Base-by-base conservation (phyloP, 129 eudicot species). In the Logfia minima region DNA sequence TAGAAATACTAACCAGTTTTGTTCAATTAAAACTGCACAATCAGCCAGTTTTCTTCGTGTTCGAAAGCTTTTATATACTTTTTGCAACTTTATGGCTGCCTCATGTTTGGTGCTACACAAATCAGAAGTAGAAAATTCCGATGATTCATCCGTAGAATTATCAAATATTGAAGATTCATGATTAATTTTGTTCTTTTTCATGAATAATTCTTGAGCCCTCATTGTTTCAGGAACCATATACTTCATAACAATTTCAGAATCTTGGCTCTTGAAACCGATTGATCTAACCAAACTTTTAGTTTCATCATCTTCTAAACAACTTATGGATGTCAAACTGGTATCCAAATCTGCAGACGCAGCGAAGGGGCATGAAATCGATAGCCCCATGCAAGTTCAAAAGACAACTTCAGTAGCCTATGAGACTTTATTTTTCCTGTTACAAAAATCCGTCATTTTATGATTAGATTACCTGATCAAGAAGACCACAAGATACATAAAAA, bases 11-110 rank as follows among this genome's bases (percentile, higher is more conserved):
- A 77, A 91, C 99, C 97, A 89, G 77, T 84, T 89, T 77, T 92
- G 97, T 84, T 95, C 99, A 71, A 92, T 87, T 10, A 92, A 67
- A 79, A 95, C 97, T 35, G 99, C 97, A 85, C 97, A 91, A 85
- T 95, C 97, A 2, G 97, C 97, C 37, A 95, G 87, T 89, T 88
- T 95, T 85, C 99, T 76, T 83, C 99, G 83, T 3, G 99, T 95
- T 56, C 99, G 82, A 70, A 91, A 95, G 86, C 99, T 95, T 77
- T 95, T 95, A 86, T 95, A 95, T 26, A 95, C 97, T 83, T 95
- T 95, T 79, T 95, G 99, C 85, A 95, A 71, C 89, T 88, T 95
- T 26, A 76, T 71, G 8, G 99, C 72, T n/a, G 72, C 72, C 51
- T 35, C 72, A 10, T 67, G 28, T 67, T 37, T 37, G 13, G 72